Evolutionary conservation across 208 protist genomes (phyloP), one percentile per base, ranked within the genome.

Genomic region (Lotmaria passim): DNA sequence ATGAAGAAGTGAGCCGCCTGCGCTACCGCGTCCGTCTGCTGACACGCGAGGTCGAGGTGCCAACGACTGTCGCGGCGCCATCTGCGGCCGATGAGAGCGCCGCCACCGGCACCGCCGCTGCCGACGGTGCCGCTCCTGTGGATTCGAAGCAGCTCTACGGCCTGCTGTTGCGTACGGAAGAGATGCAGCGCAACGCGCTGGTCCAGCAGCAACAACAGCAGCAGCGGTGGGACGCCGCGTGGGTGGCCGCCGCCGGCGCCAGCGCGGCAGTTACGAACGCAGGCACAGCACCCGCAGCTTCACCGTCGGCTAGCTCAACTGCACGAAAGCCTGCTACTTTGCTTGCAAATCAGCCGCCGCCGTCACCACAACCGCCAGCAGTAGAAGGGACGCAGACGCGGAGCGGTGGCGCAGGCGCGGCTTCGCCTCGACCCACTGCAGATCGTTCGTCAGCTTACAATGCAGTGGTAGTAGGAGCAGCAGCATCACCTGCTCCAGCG

Each of bases 1-100:
- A 95, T 14, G 90, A 95, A 52, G 86, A 91, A 47, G 71, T 95
- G 14, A 38, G 70, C 15, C 90, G 85, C 15, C 78, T 93, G 24
- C 87, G 86, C 17, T 90, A 89, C 61, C 87, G 87, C 23, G 33
- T 93, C 46, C 86, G 85, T 11, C 72, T 75, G n/a, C 36, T 87
- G 23, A 30, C 44, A 52, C 56, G 75, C 1, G 53, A 75, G 23
- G 38, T 36, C 31, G 67, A 50, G 33, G 44, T 48, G 31, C 31
- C 41, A 26, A 38, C 14, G 24, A 48, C 34, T 23, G 59, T 28
- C 53, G 55, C 21, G 19, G 26, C 17, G 44, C 15, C 38, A 19
- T 1, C 33, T 14, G 51, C 46, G 0, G 53, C 53, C 30, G 43
- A 19, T n/a, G 31, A 19, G 38, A 30, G 7, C 7, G 41, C 14